Conservation (phyloP, 2,329 filamentous ascomycete genomes). For the Incumbomyces delicatus region DNA sequence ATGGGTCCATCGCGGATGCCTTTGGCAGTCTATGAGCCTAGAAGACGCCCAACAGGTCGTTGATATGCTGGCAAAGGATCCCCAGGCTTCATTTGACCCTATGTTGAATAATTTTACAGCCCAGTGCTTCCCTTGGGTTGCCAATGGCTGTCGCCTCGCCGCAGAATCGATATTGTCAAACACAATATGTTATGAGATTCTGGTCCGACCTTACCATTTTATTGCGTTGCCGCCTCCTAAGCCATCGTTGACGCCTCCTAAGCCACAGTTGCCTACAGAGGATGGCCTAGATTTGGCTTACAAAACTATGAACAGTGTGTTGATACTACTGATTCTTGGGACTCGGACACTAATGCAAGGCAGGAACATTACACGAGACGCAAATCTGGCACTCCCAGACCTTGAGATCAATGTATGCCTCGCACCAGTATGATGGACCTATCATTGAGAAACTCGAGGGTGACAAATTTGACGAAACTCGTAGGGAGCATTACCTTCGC, state of each 20-base stretch:
- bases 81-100: no score
- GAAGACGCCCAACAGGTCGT: not conserved
- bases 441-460: not conserved
- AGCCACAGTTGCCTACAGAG: no score
- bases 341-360: no score
- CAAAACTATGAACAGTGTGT: no score
- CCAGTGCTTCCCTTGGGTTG: not conserved
- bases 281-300: no score
- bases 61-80: no score
- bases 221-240: no score
- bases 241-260: no score
- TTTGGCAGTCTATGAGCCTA: not conserved
- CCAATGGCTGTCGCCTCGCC: not conserved
- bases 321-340: no score
- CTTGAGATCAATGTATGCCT: not conserved
- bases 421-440: not conserved
- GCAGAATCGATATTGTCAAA: not conserved
- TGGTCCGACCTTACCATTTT: not conserved
- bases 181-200: not conserved
- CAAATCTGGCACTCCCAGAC: not conserved
- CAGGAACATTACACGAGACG: no score
- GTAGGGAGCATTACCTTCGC: not conserved
- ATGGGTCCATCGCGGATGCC: not conserved
- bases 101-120: no score
- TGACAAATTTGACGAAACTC: not conserved